These are phyloP conservation scores for Ganoderma leucocontextum DNA, from an alignment of 1,284 basidiomycete species.

Conservation along the genomic window DNA sequence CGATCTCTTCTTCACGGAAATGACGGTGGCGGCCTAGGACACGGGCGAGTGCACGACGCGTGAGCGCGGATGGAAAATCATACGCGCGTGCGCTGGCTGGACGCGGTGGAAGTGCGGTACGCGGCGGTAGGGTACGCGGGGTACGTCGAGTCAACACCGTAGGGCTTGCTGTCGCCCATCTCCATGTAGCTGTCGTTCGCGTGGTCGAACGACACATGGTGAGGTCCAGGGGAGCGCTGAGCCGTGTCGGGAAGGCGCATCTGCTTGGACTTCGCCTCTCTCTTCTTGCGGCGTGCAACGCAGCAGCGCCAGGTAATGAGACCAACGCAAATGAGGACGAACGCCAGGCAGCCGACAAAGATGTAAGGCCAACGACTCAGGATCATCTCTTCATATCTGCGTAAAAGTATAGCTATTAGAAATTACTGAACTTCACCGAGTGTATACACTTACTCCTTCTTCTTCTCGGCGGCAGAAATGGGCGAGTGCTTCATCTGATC, in stretches of 20 bases:
- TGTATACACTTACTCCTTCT: constrained; percentile 55
- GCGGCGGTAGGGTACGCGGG: neutral
- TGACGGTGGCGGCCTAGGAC: constrained; percentile 13
- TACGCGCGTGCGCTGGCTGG: constrained; percentile 23
- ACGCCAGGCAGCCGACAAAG: constrained; percentile 65
- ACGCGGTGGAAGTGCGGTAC: constrained; percentile 30
- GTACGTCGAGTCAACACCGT: neutral
- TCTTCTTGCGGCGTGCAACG: constrained; percentile 48
- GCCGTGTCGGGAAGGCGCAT: constrained; percentile 24
- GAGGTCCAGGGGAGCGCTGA: constrained; percentile 22
- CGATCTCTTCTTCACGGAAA: constrained; percentile 35
- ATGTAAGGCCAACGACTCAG: constrained; percentile 82
- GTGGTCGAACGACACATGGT: constrained; percentile 26
- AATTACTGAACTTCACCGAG: no score
- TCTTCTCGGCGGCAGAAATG: constrained; percentile 70
- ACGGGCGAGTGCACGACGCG: neutral
- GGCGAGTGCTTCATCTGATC: constrained; percentile 70
- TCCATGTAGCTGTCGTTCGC: constrained; percentile 26
- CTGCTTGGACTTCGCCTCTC: constrained; percentile 25
- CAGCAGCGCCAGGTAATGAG: constrained; percentile 62
- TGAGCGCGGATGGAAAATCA: neutral
- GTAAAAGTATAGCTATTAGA: neutral
- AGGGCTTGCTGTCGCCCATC: constrained; percentile 22
- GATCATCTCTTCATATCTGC: constrained; percentile 62
- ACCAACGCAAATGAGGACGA: constrained; percentile 52